Base-by-base conservation (phyloP, 352 stramenopile species). In the Globisporangium lucens region DNA sequence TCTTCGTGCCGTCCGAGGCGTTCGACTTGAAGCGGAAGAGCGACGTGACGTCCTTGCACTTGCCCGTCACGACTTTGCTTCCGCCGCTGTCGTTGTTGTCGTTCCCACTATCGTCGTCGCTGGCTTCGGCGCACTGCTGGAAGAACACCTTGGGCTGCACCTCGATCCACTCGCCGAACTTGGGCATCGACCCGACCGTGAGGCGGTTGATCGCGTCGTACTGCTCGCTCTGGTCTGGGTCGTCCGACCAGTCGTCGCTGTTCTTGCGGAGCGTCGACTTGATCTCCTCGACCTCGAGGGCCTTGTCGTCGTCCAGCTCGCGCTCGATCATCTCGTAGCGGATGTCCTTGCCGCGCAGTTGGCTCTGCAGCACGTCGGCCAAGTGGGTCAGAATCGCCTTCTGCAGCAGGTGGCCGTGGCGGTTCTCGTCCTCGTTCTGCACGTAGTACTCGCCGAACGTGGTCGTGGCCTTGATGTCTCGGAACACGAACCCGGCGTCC, bases 381-480 rank as follows among this genome's bases (percentile, higher is more conserved):
- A 86, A 61, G 59, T 82, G 76, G 38, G 80, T 66, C 1, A 75
- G 71, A 51, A 84, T 75, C 59, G 78, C 78, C 66, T 84, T 86
- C 67, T 84, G 78, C 35, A 86, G 65, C 55, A 86, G 27, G 30
- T 76, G 61, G 47, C 70, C 56, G 70, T 75, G 66, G 2, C 74
- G 69, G n/a, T 74, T 67, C 15, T 58, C 60, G 70, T 75, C 78
- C 15, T 56, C 35, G 52, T 61, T 13, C 4, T 61, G 33, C 56
- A 61, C 56, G 30, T n/a, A 49, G 56, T 61, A 61, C 33, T 61
- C 51, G 41, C 62, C 62, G 38, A 38, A 67, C 0, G 29, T 41
- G 27, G 38, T 59, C 24, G 33, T 67, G 12, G 55, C 53, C 22
- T 57, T 63, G 67, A 79, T 69, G 46, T 73, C 65, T 4, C 76